Conservation (phyloP, 2,329 filamentous ascomycete genomes). For the Fusarium pilosicola region DNA sequence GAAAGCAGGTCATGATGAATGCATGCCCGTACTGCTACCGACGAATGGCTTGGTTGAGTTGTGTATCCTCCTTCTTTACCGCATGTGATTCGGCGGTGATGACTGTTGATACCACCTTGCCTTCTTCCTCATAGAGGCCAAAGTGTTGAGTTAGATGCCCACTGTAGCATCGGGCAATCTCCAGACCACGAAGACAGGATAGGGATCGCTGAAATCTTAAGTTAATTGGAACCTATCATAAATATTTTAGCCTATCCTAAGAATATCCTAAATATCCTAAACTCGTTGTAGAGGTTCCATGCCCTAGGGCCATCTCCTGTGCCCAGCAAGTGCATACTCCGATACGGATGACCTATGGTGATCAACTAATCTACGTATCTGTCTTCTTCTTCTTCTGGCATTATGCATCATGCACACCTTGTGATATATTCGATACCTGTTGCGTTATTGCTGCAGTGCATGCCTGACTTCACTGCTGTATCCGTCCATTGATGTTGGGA, state of each 20-base stretch:
- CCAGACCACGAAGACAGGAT: not conserved
- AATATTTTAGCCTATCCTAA: not conserved
- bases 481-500: not conserved
- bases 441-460: not conserved
- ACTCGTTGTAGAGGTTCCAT: not conserved
- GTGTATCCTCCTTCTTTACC: not conserved
- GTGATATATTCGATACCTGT: not conserved
- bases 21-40: not conserved
- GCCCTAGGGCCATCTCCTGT: not conserved
- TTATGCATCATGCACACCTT: not conserved
- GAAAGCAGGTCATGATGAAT: not conserved
- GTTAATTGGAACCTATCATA: not conserved
- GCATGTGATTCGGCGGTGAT: not conserved
- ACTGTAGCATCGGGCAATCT: not conserved
- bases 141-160: not conserved
- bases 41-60: not conserved
- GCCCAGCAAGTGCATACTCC: not conserved
- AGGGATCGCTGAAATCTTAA: not conserved
- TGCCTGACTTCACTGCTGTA: not conserved
- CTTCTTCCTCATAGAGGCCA: not conserved
- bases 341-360: not conserved
- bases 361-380: not conserved
- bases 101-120: not conserved
- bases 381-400: not conserved
- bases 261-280: not conserved